Base-by-base conservation (phyloP, 805 yeast genomes). In the Yamadazyma laniorum region DNA sequence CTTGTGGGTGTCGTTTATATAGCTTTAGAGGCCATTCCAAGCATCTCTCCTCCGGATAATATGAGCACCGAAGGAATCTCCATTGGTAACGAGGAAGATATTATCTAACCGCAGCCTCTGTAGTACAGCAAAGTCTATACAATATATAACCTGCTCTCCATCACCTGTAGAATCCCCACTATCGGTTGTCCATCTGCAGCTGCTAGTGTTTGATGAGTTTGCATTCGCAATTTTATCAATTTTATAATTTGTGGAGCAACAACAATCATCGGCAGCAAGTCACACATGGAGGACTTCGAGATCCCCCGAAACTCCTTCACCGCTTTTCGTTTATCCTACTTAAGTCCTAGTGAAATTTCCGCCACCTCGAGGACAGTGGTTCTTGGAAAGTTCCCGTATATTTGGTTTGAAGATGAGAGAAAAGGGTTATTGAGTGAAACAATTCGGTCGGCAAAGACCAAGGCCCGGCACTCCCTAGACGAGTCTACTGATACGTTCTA, bases 1-100 rank as follows among this genome's bases (percentile, higher is more conserved):
- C 28, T 77, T 2, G 59, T 79, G 17, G 96, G 95, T 19, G 54
- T 77, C 16, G 74, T 61, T 3, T 87, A 70, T 59, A 55, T 73
- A 34, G 76, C 63, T 1, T 70, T 87, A 52, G 93, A 87, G 59
- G 82, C 83, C 35, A 60, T 85, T 18, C 88, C 90, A 14, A 75
- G 84, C 43, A 67, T 86, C 29, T 81, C 85, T 37, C 83, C 89
- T 19, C 96, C 96, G 14, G 84, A 77, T 40, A 86, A 83, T 62
- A 86, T 88, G 85, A 84, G 59, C 45, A 61, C 69, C 6, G 74
- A 68, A 45, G 70, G 72, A 1, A 50, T 66, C 14, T 43, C 63
- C 25, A 56, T 66, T 30, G 70, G 67, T 1, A 57, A 59, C 29
- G 74, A 67, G 23, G 74, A 68, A 32, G 73, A 67, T 40, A 56